Evolutionary conservation across 108 stramenopile genomes (phyloP), one percentile per base, ranked within the genome.

Genomic region (Cyclostephanos tholiformis): DNA sequence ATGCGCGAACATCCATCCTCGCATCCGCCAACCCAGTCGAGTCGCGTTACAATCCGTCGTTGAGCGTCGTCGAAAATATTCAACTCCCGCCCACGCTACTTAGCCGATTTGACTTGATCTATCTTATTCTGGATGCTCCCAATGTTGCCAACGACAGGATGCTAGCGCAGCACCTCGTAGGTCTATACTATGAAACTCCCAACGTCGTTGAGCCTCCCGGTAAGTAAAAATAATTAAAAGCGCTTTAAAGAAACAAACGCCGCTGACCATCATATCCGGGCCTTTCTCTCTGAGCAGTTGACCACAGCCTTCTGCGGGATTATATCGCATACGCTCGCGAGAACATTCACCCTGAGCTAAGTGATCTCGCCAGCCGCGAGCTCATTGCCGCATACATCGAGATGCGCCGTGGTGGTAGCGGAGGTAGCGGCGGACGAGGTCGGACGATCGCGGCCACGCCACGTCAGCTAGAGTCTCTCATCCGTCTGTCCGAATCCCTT

Each of bases 1-100:
- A 98, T 83, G 97, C 99, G 7, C 87, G 99, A 22, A 97, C 98
- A 23, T 96, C 98, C 7, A 95, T 99, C 63, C 87, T 99, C 46
- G 99, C 99, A 22, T 94, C 95, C 11, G 99, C 99, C 46, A 99
- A 99, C 82, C 99, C 99, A 10, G 87, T 94, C 43, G 97, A 99
- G 71, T 95, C 94, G 20, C 70, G 99, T 55, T 99, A 99, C 95
- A 99, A 99, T 78, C 99, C 99, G 8, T 82, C 86, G 19, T 66
- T 95, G 49, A 90, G 89, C 72, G 98, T 99, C n/a, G 96, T 99
- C 17, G 98, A 99, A 46, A 99, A 99, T 73, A 96, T 99, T 79
- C 85, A 97, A 77, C 88, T 99, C 16, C 97, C 98, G n/a, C 99
- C 99, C 7, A 99, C 99, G 16, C 85, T 99, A 13, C 82, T 99